Base-by-base conservation (phyloP, 768 basidiomycete species). In the Boletus barrowsii region DNA sequence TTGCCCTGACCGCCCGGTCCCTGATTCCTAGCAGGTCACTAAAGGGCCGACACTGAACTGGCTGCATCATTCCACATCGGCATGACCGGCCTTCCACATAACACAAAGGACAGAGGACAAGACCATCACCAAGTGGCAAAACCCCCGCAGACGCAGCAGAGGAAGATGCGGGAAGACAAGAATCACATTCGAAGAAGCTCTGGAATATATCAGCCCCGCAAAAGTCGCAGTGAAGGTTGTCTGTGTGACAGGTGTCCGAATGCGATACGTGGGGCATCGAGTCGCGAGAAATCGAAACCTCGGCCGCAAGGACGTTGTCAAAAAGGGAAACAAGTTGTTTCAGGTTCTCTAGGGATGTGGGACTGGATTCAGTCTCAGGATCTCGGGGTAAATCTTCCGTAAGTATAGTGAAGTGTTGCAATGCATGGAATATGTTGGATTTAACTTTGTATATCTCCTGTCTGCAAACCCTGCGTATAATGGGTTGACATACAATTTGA, bases 131-230 rank as follows among this genome's bases (percentile, higher is more conserved):
- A 11, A 62, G 60, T 17, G 54, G 62, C 11, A 68, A 37, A 45
- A 67, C 44, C 40, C 47, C 58, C 11, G 39, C 13, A 9, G 60
- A 55, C 26, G 4, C 44, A 37, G 20, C 39, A 18, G 69, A 56
- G 24, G 62, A 51, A 40, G 56, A 46, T 7, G 54, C 24, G n/a
- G 60, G 43, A 54, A 72, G 68, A 60, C 88, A 88, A 1, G 59
- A 54, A 2, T 66, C 63, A 63, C 90, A 93, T 65, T 88, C 84
- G 57, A 93, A 88, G 66, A 84, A 91, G 56, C 86, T 84, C 58
- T 90, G 84, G 59, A 92, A 93, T 55, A 93, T 80, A 62, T 93
- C 91, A 3, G 80, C 81, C 17, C 83, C 84, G 61, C 91, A 93
- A 65, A 90, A 92, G 64, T 93, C 90, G 62, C 91, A 93, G 9